Evolutionary conservation across 164 flowering plant genomes (phyloP).

Genomic region (Cinnamomum chago): DNA sequence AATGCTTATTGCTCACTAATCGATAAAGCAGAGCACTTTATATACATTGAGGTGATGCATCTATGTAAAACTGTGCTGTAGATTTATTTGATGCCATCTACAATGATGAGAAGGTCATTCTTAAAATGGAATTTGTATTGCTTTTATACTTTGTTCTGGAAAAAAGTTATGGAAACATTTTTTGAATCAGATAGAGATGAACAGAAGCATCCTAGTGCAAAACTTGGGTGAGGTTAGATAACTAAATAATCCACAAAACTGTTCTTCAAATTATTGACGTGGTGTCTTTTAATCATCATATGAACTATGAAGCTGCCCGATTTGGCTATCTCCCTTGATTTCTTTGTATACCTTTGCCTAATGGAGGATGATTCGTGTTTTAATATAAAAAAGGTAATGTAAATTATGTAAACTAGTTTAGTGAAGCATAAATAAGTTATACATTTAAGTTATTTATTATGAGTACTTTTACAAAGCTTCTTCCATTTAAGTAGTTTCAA

Average conservation of each 20-base stretch:
- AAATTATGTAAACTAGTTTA: neutral
- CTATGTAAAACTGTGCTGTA: neutral
- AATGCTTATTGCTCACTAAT: constrained; percentile 92
- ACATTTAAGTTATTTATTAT: too few species aligned
- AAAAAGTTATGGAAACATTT: neutral
- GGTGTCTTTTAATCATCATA: neutral
- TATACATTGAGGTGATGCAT: constrained; percentile 79
- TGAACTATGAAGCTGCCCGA: too few species aligned
- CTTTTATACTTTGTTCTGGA: neutral
- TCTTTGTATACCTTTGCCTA: neutral
- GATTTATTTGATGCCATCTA: neutral
- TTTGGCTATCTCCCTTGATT: neutral
- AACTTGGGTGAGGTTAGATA: neutral
- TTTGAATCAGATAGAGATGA: neutral
- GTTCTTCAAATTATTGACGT: neutral
- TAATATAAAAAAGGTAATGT: too few species aligned
- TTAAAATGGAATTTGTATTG: neutral
- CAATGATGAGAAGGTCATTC: neutral
- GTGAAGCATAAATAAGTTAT: neutral
- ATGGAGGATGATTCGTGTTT: neutral
- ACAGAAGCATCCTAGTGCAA: neutral
- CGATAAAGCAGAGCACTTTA: constrained; percentile 83
- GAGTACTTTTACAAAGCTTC: too few species aligned
- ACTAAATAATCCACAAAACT: neutral
- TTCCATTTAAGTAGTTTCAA: too few species aligned